Evolutionary conservation across 1,284 basidiomycete genomes (phyloP).

Genomic region (Chalciporus sp.): DNA sequence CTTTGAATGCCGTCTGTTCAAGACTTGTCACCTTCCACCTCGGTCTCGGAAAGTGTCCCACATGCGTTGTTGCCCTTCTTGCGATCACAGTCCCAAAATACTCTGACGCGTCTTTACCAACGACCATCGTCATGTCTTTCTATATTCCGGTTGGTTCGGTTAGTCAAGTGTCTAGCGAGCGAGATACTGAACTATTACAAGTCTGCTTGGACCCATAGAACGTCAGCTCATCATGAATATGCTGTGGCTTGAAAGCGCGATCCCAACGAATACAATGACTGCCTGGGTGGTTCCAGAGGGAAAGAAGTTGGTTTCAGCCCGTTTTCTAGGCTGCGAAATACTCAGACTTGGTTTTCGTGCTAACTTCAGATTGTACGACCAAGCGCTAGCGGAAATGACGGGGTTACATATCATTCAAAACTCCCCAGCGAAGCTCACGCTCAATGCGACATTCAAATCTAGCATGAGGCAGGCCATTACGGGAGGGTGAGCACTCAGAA

Average conservation of each 20-base stretch:
- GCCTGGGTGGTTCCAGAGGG: conserved; percentile 81
- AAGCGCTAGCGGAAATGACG: conserved; percentile 65
- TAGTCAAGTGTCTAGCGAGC: conserved; percentile 1
- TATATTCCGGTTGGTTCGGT: conserved; percentile 70
- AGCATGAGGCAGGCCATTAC: conserved; percentile 88
- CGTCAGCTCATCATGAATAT: conserved; percentile 91
- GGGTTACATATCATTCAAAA: conserved; percentile 77
- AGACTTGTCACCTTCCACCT: conserved; percentile 16
- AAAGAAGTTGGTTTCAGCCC: conserved; percentile 55
- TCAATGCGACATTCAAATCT: conserved; percentile 80
- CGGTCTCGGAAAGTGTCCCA: conserved; percentile 31
- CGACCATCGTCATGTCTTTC: conserved; percentile 92
- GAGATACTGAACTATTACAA: conserved; percentile 37
- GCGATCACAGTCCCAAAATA: conserved; percentile 83
- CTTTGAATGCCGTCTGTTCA: conserved; percentile 27
- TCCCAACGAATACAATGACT: conserved; percentile 73
- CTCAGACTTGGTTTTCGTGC: conserved; percentile 9
- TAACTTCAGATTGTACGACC: conserved; percentile 66
- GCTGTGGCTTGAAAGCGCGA: conserved; percentile 86
- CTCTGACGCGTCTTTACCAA: conserved; percentile 84
- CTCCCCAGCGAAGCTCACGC: conserved; percentile 59
- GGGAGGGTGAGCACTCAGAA: conserved; percentile 68
- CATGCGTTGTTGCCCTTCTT: conserved; percentile 83
- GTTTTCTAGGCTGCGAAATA: conserved; percentile 13
- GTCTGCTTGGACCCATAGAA: conserved; percentile 84